Base-by-base conservation (phyloP, 345 rosid genomes). In the Ceriops decandra region DNA sequence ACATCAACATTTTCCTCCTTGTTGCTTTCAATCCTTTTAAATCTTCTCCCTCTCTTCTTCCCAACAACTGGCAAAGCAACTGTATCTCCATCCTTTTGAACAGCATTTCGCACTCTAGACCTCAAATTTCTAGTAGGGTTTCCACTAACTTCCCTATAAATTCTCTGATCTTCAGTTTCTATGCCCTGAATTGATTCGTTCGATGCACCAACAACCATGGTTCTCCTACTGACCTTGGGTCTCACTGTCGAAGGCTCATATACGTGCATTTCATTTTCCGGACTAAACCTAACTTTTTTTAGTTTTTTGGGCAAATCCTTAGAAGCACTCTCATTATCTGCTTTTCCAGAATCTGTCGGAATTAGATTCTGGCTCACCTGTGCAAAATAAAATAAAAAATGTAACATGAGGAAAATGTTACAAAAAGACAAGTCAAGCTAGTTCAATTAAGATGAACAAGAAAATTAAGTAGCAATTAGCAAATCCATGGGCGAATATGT, bases 211-310 rank as follows among this genome's bases (percentile, higher is more conserved):
- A 27, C 28, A 52, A 20, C 33, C 35, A 36, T 32, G 9, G 27
- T 62, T 47, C 60, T 66, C 57, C 51, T 72, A 60, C 64, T 76
- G 30, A 24, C 31, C 75, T 28, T 70, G 0, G 15, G 65, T 42
- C 57, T 69, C 76, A 67, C 49, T 19, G 61, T 74, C 3, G 95
- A 86, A 9, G 72, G 65, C 68, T 83, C 82, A 49, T 78, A 85
- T 20, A 79, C 62, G 52, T 81, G 70, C 0, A 80, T 79, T 77
- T 89, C 81, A 9, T 74, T 68, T 10, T 87, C 83, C 20, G 82
- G 84, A 46, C 88, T 86, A 60, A 91, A 91, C 57, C 77, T 84
- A 5, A 87, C 97, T 76, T 79, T 87, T 85, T 86, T 87, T 19
- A 22, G 58, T 38, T 64, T 28, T 28, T 19, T 69, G 49, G 20